Evolutionary conservation across 2,329 filamentous ascomycete species (phyloP).

Genomic region (Grosmannia serpens): DNA sequence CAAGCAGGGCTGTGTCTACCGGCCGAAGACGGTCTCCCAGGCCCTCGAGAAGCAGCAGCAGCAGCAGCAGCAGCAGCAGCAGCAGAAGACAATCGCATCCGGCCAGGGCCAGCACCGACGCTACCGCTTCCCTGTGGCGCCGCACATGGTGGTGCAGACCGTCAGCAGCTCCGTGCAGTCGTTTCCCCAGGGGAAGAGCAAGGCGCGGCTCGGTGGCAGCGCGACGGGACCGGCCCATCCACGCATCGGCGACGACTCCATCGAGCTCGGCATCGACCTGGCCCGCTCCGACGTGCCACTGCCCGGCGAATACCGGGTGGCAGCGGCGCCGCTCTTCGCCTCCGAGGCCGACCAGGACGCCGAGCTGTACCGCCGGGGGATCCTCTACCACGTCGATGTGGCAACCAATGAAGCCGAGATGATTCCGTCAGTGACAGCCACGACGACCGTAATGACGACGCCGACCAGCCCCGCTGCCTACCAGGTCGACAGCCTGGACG

Average conservation of each 20-base stretch:
- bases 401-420: background rate
- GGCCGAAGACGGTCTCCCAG: background rate
- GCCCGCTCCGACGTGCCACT: constrained; percentile 1
- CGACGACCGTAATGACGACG: background rate
- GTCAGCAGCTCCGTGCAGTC: background rate
- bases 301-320: background rate
- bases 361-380: background rate
- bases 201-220: background rate
- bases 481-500: background rate
- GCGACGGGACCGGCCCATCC: background rate
- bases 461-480: background rate
- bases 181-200: background rate
- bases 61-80: background rate
- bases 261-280: background rate
- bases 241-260: background rate
- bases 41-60: background rate
- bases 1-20: background rate
- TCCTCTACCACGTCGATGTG: background rate
- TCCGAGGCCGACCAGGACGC: background rate
- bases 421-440: background rate
- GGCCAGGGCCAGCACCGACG: background rate
- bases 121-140: background rate
- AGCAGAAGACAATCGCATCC: background rate
- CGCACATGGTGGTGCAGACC: background rate
- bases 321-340: background rate